These are phyloP conservation scores for Grammothele lineata DNA, from an alignment of 768 basidiomycete genomes.

Conservation along the genomic window DNA sequence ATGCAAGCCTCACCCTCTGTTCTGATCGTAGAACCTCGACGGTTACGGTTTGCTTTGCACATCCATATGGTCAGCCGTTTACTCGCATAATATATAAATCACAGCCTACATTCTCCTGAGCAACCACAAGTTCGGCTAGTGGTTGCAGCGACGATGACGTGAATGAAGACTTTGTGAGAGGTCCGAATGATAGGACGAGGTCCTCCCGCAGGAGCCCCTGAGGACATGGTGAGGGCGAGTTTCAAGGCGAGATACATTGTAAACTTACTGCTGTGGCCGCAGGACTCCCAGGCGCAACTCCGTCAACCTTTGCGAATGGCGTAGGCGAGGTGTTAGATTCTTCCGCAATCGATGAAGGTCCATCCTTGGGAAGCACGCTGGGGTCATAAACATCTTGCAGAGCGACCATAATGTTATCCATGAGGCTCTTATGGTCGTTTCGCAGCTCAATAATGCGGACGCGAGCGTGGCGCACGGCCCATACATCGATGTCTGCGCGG, in stretches of 20 bases:
- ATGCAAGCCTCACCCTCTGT: constrained; percentile 27
- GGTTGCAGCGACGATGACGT: constrained; percentile 55
- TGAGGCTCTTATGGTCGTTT: constrained; percentile 69
- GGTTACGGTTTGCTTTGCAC: constrained; percentile 48
- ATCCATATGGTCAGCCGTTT: background rate
- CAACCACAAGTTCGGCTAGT: constrained; percentile 68
- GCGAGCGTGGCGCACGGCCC: constrained; percentile 70
- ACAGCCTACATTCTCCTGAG: constrained; percentile 68
- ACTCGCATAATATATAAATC: background rate
- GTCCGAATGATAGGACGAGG: constrained; percentile 70
- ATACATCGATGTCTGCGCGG: constrained; percentile 80
- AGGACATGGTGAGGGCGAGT: background rate
- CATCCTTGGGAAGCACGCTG: constrained; percentile 19
- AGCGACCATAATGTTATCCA: constrained; percentile 61
- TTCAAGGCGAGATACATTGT: constrained; percentile 5
- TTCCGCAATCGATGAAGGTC: constrained; percentile 7
- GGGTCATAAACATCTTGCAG: constrained; percentile 69
- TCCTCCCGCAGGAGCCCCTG: constrained; percentile 71
- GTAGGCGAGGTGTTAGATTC: constrained; percentile 11
- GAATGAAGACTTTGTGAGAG: constrained; percentile 52
- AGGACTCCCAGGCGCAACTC: constrained; percentile 76
- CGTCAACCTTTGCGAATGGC: constrained; percentile 81
- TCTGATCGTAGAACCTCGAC: constrained; percentile 55
- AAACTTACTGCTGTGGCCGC: constrained; percentile 72
- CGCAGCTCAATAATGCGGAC: constrained; percentile 74